A percentile compares a stretch with the other conserved stretches of the same genome.
phyloP scores from a whole-genome alignment of 163 green algal genomes.

The Prototheca wickerhamii region DNA sequence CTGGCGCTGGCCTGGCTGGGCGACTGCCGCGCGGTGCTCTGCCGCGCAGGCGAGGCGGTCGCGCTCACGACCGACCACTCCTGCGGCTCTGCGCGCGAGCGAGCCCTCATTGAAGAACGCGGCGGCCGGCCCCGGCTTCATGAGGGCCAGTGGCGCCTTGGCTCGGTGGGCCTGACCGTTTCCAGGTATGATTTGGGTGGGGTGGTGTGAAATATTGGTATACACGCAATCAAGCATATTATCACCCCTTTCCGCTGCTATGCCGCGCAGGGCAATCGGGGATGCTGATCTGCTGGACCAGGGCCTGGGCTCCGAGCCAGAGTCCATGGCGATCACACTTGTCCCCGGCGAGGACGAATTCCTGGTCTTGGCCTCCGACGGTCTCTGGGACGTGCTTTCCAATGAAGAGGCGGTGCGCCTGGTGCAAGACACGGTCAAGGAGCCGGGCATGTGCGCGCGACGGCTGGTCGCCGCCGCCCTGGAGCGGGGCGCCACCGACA shows the following conservation, averaged over 20 bases:
- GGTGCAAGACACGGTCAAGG: constrained; percentile 91
- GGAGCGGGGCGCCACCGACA: constrained; percentile 67
- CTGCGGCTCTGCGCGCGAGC: constrained; percentile 50
- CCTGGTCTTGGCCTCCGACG: constrained; percentile 76
- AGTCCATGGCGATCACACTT: too few relatives aligned
- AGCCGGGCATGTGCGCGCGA: constrained; percentile 69
- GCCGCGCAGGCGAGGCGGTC: constrained; percentile 29
- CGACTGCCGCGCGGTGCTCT: constrained; percentile 83
- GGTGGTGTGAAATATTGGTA: neutral
- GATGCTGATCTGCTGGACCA: constrained; percentile 60
- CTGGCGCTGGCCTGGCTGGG: constrained; percentile 79
- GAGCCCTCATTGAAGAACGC: constrained; percentile 42
- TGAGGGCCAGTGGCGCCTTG: constrained; percentile 69
- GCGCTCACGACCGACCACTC: constrained; percentile 67
- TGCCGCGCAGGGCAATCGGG: constrained; percentile 36
- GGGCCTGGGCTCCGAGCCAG: constrained; percentile 34
- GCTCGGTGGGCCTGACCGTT: constrained; percentile 65
- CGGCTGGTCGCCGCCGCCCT: constrained; percentile 75
- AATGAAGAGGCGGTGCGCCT: constrained; percentile 37
- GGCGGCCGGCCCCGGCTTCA: constrained; percentile 44
- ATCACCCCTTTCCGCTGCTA: neutral
- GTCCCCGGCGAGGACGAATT: constrained; percentile 70
- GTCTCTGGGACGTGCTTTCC: constrained; percentile 77
- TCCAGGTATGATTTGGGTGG: constrained; percentile 25
- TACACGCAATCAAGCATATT: neutral